A percentile compares a stretch with the other conserved stretches of the same genome.
These are phyloP conservation scores for Phytophthora fragariaefolia DNA, from an alignment of 352 stramenopile genomes.

Conservation along the genomic window DNA sequence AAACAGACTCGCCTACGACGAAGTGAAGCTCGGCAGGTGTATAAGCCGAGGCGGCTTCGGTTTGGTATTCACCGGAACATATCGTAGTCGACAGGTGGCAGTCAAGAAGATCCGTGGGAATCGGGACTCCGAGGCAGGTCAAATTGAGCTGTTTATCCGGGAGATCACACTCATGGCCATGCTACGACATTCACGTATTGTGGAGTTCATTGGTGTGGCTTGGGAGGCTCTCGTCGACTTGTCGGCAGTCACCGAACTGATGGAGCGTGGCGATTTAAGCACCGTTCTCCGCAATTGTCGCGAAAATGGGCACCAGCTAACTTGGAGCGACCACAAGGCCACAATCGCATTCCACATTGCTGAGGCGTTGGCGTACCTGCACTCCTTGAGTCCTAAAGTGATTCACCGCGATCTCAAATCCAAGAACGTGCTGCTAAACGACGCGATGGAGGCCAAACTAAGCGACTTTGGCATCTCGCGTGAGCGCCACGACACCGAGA, in stretches of 20 bases:
- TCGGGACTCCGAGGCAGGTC: slow-evolving; percentile 23
- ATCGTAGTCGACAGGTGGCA: slow-evolving; percentile 38
- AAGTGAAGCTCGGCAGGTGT: slow-evolving; percentile 45
- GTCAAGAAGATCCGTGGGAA: slow-evolving; percentile 53
- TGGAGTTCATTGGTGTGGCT: slow-evolving; percentile 55
- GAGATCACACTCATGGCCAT: slow-evolving; percentile 53
- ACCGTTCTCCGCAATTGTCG: slow-evolving; percentile 43
- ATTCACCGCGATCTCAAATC: slow-evolving; percentile 53
- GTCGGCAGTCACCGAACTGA: slow-evolving; percentile 55
- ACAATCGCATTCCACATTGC: slow-evolving; percentile 56
- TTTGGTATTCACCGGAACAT: slow-evolving; percentile 45
- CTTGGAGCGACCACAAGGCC: slow-evolving; percentile 48
- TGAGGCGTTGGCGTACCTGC: slow-evolving; percentile 53
- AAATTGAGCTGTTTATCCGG: slow-evolving; percentile 47
- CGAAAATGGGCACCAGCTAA: slow-evolving; percentile 20
- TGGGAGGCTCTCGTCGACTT: slow-evolving; percentile 51
- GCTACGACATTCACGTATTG: slow-evolving; percentile 47
- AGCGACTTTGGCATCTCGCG: slow-evolving; percentile 72
- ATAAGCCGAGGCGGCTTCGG: slow-evolving; percentile 54
- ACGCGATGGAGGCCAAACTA: slow-evolving; percentile 60
- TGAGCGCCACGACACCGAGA: slow-evolving; percentile 32
- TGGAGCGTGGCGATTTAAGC: slow-evolving; percentile 59
- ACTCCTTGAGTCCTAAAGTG: slow-evolving; percentile 52
- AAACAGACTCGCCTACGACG: slow-evolving; percentile 44
- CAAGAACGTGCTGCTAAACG: slow-evolving; percentile 56